Percentiles rank a stretch among this genome's conserved stretches.
Evolutionary conservation across 345 rosid genomes (phyloP).

Genomic region (Leavenworthia alabamica): DNA sequence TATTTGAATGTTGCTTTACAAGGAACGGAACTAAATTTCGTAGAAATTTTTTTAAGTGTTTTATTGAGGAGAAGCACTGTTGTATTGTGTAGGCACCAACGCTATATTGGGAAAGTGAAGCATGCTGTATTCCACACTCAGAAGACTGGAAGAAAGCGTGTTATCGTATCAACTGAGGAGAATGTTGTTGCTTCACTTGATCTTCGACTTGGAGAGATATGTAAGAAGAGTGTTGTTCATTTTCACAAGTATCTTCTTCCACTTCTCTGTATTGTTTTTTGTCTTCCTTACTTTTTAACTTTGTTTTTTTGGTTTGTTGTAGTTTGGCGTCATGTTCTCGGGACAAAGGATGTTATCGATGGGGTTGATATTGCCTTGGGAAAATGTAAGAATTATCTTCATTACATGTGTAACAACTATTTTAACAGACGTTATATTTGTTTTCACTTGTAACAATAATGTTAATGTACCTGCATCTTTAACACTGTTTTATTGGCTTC

Average conservation of each 20-base stretch:
- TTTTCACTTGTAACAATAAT: not conserved
- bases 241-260: not conserved
- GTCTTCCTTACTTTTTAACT: not conserved
- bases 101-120: conserved; percentile 86
- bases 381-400: conserved; percentile 48
- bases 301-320: conserved; percentile 21
- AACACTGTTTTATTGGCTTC: conserved; percentile 10
- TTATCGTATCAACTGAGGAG: conserved; percentile 86
- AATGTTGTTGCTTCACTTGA: conserved; percentile 91
- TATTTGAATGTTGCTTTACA: not conserved
- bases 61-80: not conserved
- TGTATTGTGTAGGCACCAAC: conserved; percentile 60
- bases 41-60: not conserved
- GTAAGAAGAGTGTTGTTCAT: conserved; percentile 35
- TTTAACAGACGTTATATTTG: not conserved
- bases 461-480: not conserved
- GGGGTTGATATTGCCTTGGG: conserved; percentile 77
- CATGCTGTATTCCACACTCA: conserved; percentile 95
- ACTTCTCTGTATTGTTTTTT: not conserved
- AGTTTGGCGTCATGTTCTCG: conserved; percentile 96
- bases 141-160: conserved; percentile 92
- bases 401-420: conserved; percentile 4
- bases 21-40: not conserved
- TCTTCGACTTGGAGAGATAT: conserved; percentile 88
- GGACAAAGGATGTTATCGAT: conserved; percentile 56